Percentiles rank a stretch among this genome's conserved stretches.
phyloP scores from a whole-genome alignment of 768 basidiomycete species.

The Termitomyces sp. region DNA sequence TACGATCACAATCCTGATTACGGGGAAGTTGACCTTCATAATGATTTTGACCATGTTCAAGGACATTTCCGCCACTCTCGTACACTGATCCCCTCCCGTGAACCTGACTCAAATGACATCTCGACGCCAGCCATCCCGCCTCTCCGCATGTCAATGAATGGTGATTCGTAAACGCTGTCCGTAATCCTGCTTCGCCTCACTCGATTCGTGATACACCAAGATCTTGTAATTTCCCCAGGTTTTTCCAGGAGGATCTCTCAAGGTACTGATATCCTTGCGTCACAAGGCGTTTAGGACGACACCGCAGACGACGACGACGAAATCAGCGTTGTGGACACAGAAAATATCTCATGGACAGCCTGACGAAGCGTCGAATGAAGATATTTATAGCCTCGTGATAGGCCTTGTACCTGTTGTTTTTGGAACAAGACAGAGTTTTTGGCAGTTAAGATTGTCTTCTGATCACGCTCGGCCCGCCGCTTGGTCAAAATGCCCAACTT shows the following conservation, averaged over 20 bases:
- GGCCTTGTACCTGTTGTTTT: conserved; percentile 10
- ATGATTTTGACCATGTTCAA: conserved; percentile 9
- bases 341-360: conserved; percentile 41
- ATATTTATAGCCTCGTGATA: background rate
- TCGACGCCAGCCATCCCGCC: conserved; percentile 30
- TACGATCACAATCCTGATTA: background rate
- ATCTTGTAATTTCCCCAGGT: background rate
- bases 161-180: conserved; percentile 40
- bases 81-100: background rate
- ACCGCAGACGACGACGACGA: conserved; percentile 32
- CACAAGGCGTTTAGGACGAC: conserved; percentile 7
- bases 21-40: conserved; percentile 12
- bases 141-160: conserved; percentile 41
- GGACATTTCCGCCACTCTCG: conserved; percentile 8
- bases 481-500: background rate
- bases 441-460: background rate
- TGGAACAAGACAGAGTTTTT: conserved; percentile 6
- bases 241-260: conserved; percentile 1
- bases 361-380: conserved; percentile 47
- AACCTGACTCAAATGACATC: conserved; percentile 16
- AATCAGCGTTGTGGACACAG: conserved; percentile 34
- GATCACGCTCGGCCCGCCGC: conserved; percentile 8
- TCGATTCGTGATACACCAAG: conserved; percentile 13
- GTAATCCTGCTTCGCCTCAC: conserved; percentile 13
- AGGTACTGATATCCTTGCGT: background rate